Percentiles rank a stretch among this genome's conserved stretches.
These are phyloP conservation scores for Pyricularia sp. DNA, from an alignment of 2,329 filamentous ascomycete genomes.

Conservation along the genomic window DNA sequence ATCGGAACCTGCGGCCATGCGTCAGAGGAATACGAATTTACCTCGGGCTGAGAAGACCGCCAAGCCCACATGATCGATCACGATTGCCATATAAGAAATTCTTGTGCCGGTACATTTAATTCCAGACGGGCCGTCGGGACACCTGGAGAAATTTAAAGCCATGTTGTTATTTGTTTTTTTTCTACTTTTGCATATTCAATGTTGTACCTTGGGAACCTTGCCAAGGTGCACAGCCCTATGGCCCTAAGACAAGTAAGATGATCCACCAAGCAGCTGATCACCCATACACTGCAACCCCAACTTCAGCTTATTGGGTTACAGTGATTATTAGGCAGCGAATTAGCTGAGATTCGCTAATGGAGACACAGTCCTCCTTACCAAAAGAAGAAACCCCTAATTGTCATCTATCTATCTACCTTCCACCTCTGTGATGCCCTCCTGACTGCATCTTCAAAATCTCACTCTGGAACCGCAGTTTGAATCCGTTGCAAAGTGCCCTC, in stretches of 20 bases:
- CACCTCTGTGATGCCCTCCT: constrained; percentile 3
- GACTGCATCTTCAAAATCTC: constrained; percentile 53
- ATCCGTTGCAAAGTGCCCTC: constrained; percentile 90
- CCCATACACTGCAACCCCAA: not conserved
- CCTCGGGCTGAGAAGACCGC: not conserved
- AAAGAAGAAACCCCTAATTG: not conserved
- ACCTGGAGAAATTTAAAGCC: not conserved
- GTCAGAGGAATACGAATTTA: not conserved
- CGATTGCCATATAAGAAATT: not conserved
- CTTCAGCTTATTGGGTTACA: not conserved
- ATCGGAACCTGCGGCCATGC: not conserved
- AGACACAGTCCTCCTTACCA: not conserved
- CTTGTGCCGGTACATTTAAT: not conserved
- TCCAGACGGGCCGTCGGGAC: not conserved
- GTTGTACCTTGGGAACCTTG: not conserved
- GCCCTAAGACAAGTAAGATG: not conserved
- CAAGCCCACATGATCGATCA: not conserved
- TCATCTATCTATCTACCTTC: not conserved
- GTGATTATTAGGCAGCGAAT: not conserved
- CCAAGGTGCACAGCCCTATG: not conserved
- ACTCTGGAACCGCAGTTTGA: constrained; percentile 71
- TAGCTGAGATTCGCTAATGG: not conserved
- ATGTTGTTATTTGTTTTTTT: not conserved
- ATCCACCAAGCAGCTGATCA: not conserved
- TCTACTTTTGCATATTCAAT: not conserved